Percentiles rank a stretch among this genome's conserved stretches.
Conservation (phyloP, 1,284 basidiomycete species). For the Neonothopanus nambi region DNA sequence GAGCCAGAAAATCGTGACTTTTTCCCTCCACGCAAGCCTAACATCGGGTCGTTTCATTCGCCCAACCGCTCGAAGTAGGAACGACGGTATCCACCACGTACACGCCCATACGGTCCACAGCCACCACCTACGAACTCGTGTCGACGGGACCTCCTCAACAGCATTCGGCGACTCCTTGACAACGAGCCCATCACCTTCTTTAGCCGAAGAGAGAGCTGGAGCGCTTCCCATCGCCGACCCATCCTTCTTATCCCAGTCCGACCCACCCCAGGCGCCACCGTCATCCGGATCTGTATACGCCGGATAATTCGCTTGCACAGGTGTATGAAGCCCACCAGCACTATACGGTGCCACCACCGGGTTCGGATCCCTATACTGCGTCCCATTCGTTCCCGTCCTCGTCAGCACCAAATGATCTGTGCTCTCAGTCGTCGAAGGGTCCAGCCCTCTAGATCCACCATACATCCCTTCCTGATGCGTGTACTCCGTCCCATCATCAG, state of each 20-base stretch:
- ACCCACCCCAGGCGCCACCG: slow-evolving; percentile 50
- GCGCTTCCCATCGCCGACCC: slow-evolving; percentile 2
- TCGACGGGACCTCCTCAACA: slow-evolving; percentile 86
- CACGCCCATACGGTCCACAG: slow-evolving; percentile 71
- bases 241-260: slow-evolving; percentile 56
- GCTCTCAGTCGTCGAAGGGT: slow-evolving; percentile 43
- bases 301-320: slow-evolving; percentile 37
- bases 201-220: slow-evolving; percentile 4
- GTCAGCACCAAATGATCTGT: slow-evolving; percentile 64
- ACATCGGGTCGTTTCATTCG: slow-evolving; percentile 97
- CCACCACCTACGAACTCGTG: slow-evolving; percentile 68
- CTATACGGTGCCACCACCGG: slow-evolving; percentile 37
- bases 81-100: slow-evolving; percentile 86
- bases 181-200: slow-evolving; percentile 54
- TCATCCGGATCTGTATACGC: slow-evolving; percentile 30
- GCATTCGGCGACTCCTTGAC: slow-evolving; percentile 63
- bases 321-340: slow-evolving; percentile 49
- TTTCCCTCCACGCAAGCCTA: slow-evolving; percentile 95
- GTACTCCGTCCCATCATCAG: slow-evolving; percentile 53
- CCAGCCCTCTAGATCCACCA: slow-evolving; percentile 16
- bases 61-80: slow-evolving; percentile 70
- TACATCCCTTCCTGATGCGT: slow-evolving; percentile 37
- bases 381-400: slow-evolving; percentile 49
- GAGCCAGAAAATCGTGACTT: slow-evolving; percentile 87
- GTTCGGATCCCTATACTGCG: slow-evolving; percentile 52